phyloP scores from a whole-genome alignment of 352 stramenopile species.

The Pelagophyceae sp. region DNA sequence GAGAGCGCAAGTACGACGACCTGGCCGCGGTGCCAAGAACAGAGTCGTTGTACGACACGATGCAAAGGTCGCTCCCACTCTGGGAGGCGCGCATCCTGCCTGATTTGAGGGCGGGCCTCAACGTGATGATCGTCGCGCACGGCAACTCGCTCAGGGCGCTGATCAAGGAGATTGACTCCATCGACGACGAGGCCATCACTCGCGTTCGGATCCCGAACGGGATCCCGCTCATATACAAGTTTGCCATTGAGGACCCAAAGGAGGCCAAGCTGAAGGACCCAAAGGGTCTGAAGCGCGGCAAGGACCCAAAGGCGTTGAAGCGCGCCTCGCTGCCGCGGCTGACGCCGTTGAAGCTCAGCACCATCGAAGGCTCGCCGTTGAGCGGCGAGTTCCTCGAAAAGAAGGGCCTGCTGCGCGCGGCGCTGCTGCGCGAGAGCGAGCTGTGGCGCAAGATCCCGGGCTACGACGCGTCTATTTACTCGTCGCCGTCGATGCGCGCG shows the following conservation, averaged over 20 bases:
- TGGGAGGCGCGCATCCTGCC: conserved; percentile 81
- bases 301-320: no score
- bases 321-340: not conserved
- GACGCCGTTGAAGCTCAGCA: not conserved
- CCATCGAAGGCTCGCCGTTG: not conserved
- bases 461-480: conserved; percentile 31
- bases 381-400: conserved; percentile 50
- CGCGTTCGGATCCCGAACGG: conserved; percentile 86
- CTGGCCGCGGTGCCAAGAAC: conserved; percentile 74
- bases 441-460: conserved; percentile 45
- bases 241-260: conserved; percentile 33
- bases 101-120: conserved; percentile 77
- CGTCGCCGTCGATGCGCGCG: conserved; percentile 41
- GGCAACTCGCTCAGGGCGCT: conserved; percentile 81
- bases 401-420: conserved; percentile 46
- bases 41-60: conserved; percentile 82
- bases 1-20: conserved; percentile 78
- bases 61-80: conserved; percentile 75
- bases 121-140: conserved; percentile 87
- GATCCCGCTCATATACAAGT: conserved; percentile 68
- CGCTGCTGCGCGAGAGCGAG: conserved; percentile 48
- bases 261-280: no score
- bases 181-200: conserved; percentile 80
- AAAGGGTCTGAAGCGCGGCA: no score
- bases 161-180: conserved; percentile 84